These are phyloP conservation scores for Cryphonectria radicalis DNA, from an alignment of 2,329 filamentous ascomycete genomes.

Conservation along the genomic window DNA sequence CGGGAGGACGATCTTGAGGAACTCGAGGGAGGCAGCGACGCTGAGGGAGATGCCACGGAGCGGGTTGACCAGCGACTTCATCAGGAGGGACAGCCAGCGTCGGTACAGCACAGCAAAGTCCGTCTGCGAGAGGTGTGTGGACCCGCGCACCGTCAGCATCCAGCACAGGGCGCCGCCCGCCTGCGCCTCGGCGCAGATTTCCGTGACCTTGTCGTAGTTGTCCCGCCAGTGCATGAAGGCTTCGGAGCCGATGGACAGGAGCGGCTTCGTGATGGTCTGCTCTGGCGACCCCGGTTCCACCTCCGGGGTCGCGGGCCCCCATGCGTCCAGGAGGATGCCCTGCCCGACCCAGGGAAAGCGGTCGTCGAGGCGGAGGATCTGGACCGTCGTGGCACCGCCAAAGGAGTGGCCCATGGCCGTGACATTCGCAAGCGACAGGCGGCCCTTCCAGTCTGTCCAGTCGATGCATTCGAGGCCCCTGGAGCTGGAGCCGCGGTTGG, in stretches of 20 bases:
- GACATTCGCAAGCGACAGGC: constrained; percentile 60
- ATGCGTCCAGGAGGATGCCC: constrained; percentile 69
- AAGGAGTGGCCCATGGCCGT: constrained; percentile 71
- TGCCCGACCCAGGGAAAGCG: constrained; percentile 63
- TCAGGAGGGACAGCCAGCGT: constrained; percentile 58
- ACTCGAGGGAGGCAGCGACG: constrained; percentile 65
- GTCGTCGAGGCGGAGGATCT: constrained; percentile 59
- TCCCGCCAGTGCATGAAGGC: constrained; percentile 72
- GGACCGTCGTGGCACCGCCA: constrained; percentile 66
- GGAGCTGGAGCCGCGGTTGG: constrained; percentile 61
- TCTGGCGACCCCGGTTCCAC: constrained; percentile 44
- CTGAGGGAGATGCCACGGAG: constrained; percentile 66
- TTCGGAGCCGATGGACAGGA: constrained; percentile 68
- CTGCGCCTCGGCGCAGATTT: constrained; percentile 60
- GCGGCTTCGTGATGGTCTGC: constrained; percentile 51
- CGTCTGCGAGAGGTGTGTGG: constrained; percentile 67
- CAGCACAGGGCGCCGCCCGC: constrained; percentile 51
- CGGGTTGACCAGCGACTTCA: constrained; percentile 68
- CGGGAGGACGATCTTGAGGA: constrained; percentile 59
- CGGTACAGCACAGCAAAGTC: constrained; percentile 70
- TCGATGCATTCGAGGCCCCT: constrained; percentile 58
- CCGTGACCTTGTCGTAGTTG: constrained; percentile 63
- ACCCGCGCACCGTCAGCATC: constrained; percentile 60
- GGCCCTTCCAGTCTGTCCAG: constrained; percentile 61
- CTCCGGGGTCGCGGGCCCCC: constrained; percentile 57